phyloP scores from a whole-genome alignment of 192 early-diverging fungal genomes.

The Gryganskiella cystojenkinii region DNA sequence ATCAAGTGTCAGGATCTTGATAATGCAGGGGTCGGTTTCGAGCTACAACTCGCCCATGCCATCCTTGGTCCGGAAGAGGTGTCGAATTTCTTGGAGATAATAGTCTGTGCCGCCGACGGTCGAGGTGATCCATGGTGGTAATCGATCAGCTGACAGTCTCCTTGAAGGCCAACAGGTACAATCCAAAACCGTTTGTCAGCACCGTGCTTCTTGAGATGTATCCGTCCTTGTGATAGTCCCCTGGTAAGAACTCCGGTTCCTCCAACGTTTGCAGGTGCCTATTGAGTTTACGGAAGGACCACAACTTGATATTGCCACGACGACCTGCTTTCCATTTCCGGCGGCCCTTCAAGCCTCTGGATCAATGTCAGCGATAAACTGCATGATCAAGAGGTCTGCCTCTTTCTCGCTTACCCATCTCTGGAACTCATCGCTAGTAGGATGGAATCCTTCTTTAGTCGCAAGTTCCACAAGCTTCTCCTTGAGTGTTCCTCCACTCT shows the following conservation, averaged over 20 bases:
- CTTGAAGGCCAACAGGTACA: constrained; percentile 11
- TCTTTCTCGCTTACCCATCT: constrained; percentile 10
- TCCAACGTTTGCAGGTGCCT: neutral
- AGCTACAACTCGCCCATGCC: constrained; percentile 7
- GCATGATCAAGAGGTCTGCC: neutral
- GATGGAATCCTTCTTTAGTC: too few species aligned
- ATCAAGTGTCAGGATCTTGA: constrained; percentile 23
- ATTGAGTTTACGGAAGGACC: neutral
- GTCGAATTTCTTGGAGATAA: neutral
- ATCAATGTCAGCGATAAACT: constrained; percentile 5
- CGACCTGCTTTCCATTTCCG: constrained; percentile 7
- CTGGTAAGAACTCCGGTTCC: too few species aligned
- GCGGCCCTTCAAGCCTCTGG: neutral
- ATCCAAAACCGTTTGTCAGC: constrained; percentile 5
- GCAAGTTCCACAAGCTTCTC: too few species aligned
- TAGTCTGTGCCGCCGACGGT: constrained; percentile 2
- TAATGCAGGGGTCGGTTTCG: neutral
- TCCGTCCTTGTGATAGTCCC: too few species aligned
- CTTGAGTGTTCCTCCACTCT: constrained; percentile 6
- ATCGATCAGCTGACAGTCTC: neutral
- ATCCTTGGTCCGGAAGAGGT: constrained; percentile 1
- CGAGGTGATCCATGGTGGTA: constrained; percentile 12
- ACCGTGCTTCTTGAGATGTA: too few species aligned
- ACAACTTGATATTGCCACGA: constrained; percentile 3
- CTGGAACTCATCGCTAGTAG: neutral